Evolutionary conservation across 169 alveolate species (phyloP).

Genomic region (Amoebophrya sp.): DNA sequence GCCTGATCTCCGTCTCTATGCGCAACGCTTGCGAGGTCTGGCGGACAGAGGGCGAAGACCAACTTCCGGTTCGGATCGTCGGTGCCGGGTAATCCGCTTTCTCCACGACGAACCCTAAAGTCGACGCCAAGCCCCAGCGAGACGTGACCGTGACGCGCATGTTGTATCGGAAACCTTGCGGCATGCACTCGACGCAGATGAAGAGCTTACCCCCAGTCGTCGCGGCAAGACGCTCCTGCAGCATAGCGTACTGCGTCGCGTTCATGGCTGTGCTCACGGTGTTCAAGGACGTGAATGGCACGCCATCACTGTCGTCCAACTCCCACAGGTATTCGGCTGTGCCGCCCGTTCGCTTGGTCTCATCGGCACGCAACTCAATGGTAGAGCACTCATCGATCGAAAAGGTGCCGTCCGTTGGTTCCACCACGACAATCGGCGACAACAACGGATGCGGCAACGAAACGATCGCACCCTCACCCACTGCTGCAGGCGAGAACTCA

Average conservation of each 20-base stretch:
- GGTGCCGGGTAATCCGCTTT: slow-evolving; percentile 19
- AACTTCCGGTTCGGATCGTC: neutral
- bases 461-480: slow-evolving; percentile 19
- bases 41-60: neutral
- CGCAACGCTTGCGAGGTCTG: neutral
- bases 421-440: slow-evolving; percentile 19
- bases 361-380: neutral
- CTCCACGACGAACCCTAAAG: neutral
- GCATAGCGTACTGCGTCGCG: neutral
- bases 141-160: neutral
- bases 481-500: slow-evolving; percentile 14
- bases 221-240: neutral
- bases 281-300: neutral
- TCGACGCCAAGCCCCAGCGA: neutral
- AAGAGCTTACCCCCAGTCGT: neutral
- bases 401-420: neutral
- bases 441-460: slow-evolving; percentile 9
- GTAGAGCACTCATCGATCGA: neutral
- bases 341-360: neutral
- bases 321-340: slow-evolving; percentile 8
- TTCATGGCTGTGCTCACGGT: slow-evolving; percentile 8
- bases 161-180: neutral
- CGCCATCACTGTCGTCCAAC: neutral
- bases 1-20: slow-evolving; percentile 19
- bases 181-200: slow-evolving; percentile 25